Evolutionary conservation across 2,329 filamentous ascomycete genomes (phyloP).

Genomic region (Arachnopeziza araneosa): DNA sequence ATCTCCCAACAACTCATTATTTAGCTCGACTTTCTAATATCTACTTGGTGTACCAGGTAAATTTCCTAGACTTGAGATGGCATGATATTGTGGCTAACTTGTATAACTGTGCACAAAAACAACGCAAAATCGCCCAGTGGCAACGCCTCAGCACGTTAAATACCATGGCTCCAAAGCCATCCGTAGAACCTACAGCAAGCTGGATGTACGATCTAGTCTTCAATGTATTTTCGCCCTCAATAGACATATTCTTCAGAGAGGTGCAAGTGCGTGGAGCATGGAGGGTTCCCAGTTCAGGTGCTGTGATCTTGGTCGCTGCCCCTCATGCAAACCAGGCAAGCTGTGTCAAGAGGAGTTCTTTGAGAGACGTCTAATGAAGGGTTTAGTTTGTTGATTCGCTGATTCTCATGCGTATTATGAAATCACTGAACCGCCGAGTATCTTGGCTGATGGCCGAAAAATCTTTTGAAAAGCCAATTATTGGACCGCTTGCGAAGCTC

Average conservation of each 20-base stretch:
- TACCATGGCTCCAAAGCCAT: not conserved
- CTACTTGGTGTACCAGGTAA: no score
- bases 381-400: slow-evolving; percentile 86
- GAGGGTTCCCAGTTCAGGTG: slow-evolving; percentile 80
- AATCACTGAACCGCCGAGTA: slow-evolving; percentile 75
- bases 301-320: slow-evolving; percentile 87
- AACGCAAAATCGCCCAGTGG: not conserved
- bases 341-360: slow-evolving; percentile 1
- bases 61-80: no score
- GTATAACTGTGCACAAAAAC: not conserved
- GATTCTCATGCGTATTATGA: slow-evolving; percentile 80
- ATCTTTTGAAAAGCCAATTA: slow-evolving; percentile 75
- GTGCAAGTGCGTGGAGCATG: slow-evolving; percentile 90
- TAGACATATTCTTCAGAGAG: slow-evolving; percentile 94
- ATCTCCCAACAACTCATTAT: no score
- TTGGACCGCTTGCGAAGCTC: slow-evolving; percentile 73
- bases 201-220: slow-evolving; percentile 71
- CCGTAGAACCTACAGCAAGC: not conserved
- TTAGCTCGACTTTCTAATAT: no score
- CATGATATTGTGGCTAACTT: not conserved
- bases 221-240: slow-evolving; percentile 68
- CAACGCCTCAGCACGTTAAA: not conserved
- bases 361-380: not conserved
- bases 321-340: slow-evolving; percentile 73
- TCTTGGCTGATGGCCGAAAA: slow-evolving; percentile 90